phyloP scores from a whole-genome alignment of 192 early-diverging fungal genomes.

The Coemansia erecta region DNA sequence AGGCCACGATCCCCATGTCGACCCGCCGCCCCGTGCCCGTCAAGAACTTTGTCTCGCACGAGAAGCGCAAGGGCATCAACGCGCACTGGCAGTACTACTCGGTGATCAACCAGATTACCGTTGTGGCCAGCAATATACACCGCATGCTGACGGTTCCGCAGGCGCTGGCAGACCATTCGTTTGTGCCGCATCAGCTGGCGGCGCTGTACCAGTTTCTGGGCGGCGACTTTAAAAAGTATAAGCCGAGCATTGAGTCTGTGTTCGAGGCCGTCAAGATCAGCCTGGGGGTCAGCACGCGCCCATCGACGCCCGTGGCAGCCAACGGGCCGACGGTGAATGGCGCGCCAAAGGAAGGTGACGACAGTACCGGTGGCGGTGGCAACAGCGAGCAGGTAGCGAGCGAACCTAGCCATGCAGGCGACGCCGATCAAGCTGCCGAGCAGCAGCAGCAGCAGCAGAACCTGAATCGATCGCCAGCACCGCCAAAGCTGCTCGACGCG shows the following conservation, averaged over 20 bases:
- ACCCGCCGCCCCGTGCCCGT: slow-evolving; percentile 34
- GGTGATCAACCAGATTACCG: slow-evolving; percentile 50
- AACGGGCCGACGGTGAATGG: not conserved
- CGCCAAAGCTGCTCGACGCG: slow-evolving; percentile 12
- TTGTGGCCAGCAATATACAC: slow-evolving; percentile 42
- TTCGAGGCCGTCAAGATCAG: slow-evolving; percentile 41
- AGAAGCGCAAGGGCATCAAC: slow-evolving; percentile 48
- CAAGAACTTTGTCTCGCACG: slow-evolving; percentile 42
- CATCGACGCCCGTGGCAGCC: slow-evolving; percentile 4
- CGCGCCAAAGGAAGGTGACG: not conserved
- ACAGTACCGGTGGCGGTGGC: too few species aligned
- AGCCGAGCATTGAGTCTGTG: slow-evolving; percentile 37
- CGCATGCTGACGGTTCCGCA: slow-evolving; percentile 21
- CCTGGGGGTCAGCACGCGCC: slow-evolving; percentile 9
- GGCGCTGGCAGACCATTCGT: slow-evolving; percentile 32
- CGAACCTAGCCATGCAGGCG: not conserved
- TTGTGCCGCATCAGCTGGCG: slow-evolving; percentile 45
- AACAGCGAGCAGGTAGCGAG: not conserved
- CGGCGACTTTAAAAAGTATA: slow-evolving; percentile 55
- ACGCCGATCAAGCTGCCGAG: not conserved
- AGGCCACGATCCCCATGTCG: slow-evolving; percentile 51
- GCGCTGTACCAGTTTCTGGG: slow-evolving; percentile 53
- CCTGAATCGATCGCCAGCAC: not conserved
- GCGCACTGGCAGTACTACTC: slow-evolving; percentile 56
- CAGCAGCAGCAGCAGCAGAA: not conserved